Base-by-base conservation (phyloP, 2,329 filamentous ascomycete species). In the Gnomoniopsis smithogilvyi region DNA sequence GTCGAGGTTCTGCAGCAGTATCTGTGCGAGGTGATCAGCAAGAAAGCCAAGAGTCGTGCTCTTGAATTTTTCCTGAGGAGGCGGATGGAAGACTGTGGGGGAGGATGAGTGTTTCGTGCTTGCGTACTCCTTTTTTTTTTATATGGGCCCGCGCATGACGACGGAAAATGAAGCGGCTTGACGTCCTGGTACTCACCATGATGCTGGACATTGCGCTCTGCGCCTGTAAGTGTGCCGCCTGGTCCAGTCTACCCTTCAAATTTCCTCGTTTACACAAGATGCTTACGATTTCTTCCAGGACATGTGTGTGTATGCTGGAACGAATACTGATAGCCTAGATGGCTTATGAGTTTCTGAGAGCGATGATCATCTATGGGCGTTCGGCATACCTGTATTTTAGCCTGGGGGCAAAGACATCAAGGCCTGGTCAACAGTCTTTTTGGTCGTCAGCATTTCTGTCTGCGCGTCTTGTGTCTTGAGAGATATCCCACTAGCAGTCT, bases 61-160 rank as follows among this genome's bases (percentile, higher is more conserved):
- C 34, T 70, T 49, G 69, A 69, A 58, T 67, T 65, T 51, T 71
- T 72, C 49, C 51, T 72, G 38, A 61, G 67, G 52, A 59, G 70
- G 61, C 64, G 68, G 60, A 62, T 67, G 49, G 67, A 65, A 8
- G 70, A 72, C 56, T 71, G 70, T 41, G 59, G 59, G 1, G 51
- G 26, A 11, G 38, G 22, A 10, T 57, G 56, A 62, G 30, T 17
- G 17, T 17, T 6, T 2, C 2, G 17, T 10, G 19, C 43, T 10
- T 10, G 19, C 17, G 11, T 19, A 4, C 43, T 8, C 8, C 26
- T 30, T 8, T 8, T 30, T 30, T 12, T 30, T 8, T 8, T 30
- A 4, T 12, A 22, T 46, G 43, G n/a, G 15, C n/a, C 15, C 38
- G 14, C 38, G 38, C 15, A 43, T 43, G 38, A 43, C 15, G 38